Base-by-base conservation (phyloP, 495 filamentous ascomycete species). In the Aspergillus cristatus region DNA sequence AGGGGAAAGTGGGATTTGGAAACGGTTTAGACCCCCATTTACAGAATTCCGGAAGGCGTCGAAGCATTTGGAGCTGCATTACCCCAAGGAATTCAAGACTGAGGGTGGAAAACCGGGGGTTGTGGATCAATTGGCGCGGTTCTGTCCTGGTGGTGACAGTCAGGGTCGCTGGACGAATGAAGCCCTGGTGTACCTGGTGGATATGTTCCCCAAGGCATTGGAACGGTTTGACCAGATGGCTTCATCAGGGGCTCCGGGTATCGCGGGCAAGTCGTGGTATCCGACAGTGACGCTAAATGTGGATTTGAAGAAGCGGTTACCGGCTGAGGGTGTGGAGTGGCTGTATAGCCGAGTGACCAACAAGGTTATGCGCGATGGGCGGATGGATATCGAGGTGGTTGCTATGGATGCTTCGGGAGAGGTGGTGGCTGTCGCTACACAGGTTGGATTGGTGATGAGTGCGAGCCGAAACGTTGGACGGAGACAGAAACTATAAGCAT, bases 251-350 rank as follows among this genome's bases (percentile, higher is more conserved):
- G 47, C 18, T 35, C 35, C 26, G 28, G 47, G 42, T 5, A 28
- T 33, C 14, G 58, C 38, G 31, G 59, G 57, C 7, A 58, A 57
- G 35, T 71, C 70, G 48, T 90, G 86, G 86, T 90, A 88, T 60
- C 85, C 84, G 0, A 93, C 84, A 2, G 58, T 91, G 12, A 66
- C 81, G 14, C 56, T 86, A 55, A 78, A 76, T 43, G 42, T 86
- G 17, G 81, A 86, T 43, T 57, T 81, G 34, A 85, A 86, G 62
- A 76, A 74, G 47, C 48, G 57, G 12, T 55, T 85, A 32, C 78
- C 78, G 5, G 52, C 55, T 12, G 62, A 62, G 17, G 79, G 80
- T 0, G 72, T 71, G 28, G 69, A 81, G 45, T 85, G 81, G 81
- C 49, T 88, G 34, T 78, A 74, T 50, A 62, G 69, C 38, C 67